phyloP scores from a whole-genome alignment of 108 stramenopile genomes.

The Cylindrotheca fusiformis region DNA sequence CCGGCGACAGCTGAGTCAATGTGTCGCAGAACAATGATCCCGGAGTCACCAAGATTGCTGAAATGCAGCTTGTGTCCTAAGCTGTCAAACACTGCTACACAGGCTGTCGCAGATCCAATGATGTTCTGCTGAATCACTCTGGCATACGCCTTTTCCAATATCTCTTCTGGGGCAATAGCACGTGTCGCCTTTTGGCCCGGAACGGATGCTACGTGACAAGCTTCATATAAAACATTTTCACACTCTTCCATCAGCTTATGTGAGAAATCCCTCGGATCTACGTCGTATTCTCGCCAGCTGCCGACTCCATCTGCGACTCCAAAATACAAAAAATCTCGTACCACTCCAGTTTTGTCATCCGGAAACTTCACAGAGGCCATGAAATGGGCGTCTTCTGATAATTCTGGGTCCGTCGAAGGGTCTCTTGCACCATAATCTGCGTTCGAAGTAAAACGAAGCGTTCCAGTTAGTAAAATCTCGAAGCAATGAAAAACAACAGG shows the following conservation, averaged over 20 bases:
- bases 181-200: slow-evolving; percentile 47
- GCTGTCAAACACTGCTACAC: slow-evolving; percentile 89
- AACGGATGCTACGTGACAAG: slow-evolving; percentile 18
- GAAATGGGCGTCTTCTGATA: slow-evolving; percentile 92
- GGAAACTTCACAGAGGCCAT: slow-evolving; percentile 47
- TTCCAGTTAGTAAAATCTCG: neutral
- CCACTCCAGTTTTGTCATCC: slow-evolving; percentile 55
- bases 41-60: slow-evolving; percentile 94
- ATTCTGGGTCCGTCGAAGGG: slow-evolving; percentile 50
- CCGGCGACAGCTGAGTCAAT: slow-evolving; percentile 93
- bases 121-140: slow-evolving; percentile 77
- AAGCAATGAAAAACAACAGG: neutral
- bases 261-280: slow-evolving; percentile 91
- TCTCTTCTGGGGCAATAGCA: slow-evolving; percentile 59
- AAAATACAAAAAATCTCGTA: slow-evolving; percentile 75
- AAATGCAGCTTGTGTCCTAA: slow-evolving; percentile 91
- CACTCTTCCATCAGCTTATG: slow-evolving; percentile 84
- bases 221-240: slow-evolving; percentile 59
- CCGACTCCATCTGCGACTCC: slow-evolving; percentile 98
- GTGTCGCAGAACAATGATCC: slow-evolving; percentile 92
- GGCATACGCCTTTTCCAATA: slow-evolving; percentile 71
- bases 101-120: slow-evolving; percentile 88
- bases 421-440: slow-evolving; percentile 68
- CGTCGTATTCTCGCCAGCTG: slow-evolving; percentile 91
- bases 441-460: neutral